These are phyloP conservation scores for Metschnikowia amazonensis DNA, from an alignment of 805 yeast species.

Conservation along the genomic window DNA sequence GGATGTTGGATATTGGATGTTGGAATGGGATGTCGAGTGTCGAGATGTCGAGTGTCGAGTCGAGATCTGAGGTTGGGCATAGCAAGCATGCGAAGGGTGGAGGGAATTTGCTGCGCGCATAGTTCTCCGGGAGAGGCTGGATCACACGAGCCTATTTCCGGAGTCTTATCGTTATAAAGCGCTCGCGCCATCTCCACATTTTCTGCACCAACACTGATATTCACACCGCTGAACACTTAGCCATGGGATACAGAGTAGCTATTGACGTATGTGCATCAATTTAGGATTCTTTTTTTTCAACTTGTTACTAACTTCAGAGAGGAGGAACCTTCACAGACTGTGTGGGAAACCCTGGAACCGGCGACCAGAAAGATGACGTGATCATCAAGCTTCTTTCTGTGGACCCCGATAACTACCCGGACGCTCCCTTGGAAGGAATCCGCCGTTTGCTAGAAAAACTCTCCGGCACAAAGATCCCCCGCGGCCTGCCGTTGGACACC, in stretches of 20 bases:
- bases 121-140: background rate
- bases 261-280: conserved; percentile 16
- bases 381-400: conserved; percentile 18
- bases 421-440: conserved; percentile 20
- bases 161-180: conserved; percentile 4
- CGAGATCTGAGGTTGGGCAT: too few species aligned
- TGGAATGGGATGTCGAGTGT: too few species aligned
- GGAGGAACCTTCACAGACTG: conserved; percentile 22
- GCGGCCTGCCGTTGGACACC: conserved; percentile 19
- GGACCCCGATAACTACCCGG: conserved; percentile 19
- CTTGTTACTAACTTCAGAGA: conserved; percentile 14
- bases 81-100: too few species aligned
- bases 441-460: conserved; percentile 16
- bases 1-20: too few species aligned
- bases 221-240: background rate
- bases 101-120: background rate
- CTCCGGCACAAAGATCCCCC: conserved; percentile 13
- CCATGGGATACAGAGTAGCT: conserved; percentile 19
- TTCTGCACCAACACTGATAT: background rate
- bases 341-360: conserved; percentile 20
- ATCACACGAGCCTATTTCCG: background rate
- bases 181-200: background rate
- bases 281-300: background rate
- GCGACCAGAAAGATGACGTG: conserved; percentile 18
- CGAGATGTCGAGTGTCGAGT: too few species aligned